phyloP scores from a whole-genome alignment of 2,329 filamentous ascomycete species.

The Apiospora malaysiana region DNA sequence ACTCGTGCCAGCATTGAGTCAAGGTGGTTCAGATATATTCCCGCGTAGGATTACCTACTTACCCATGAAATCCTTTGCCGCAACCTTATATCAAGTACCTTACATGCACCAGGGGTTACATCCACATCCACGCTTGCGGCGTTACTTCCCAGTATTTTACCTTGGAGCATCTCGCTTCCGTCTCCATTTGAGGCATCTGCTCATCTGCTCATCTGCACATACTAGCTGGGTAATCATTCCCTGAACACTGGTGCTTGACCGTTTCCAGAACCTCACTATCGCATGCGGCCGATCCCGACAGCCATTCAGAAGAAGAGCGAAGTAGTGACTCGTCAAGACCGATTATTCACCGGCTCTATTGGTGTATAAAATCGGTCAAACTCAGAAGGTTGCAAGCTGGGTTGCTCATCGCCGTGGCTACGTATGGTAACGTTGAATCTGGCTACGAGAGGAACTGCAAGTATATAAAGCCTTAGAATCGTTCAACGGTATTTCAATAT shows the following conservation, averaged over 20 bases:
- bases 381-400: background rate
- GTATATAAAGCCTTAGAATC: background rate
- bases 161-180: background rate
- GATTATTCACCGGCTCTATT: background rate
- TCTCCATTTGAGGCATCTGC: constrained; percentile 6
- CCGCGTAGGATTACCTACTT: background rate
- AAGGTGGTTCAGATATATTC: background rate
- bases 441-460: constrained; percentile 8
- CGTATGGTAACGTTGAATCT: constrained; percentile 19
- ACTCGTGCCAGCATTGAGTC: constrained; percentile 12
- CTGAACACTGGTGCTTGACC: background rate
- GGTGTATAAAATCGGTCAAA: background rate
- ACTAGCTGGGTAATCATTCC: background rate
- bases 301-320: background rate
- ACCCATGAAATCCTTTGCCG: background rate
- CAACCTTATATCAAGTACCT: constrained; percentile 11
- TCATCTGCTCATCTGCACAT: background rate
- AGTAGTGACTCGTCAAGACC: background rate
- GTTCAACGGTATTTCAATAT: constrained; percentile 14
- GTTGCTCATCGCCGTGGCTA: background rate
- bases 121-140: background rate
- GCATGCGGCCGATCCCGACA: constrained; percentile 6
- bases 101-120: constrained; percentile 9
- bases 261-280: background rate
- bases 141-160: background rate